These are phyloP conservation scores for Irpex sp. DNA, from an alignment of 1,284 basidiomycete genomes.

Conservation along the genomic window DNA sequence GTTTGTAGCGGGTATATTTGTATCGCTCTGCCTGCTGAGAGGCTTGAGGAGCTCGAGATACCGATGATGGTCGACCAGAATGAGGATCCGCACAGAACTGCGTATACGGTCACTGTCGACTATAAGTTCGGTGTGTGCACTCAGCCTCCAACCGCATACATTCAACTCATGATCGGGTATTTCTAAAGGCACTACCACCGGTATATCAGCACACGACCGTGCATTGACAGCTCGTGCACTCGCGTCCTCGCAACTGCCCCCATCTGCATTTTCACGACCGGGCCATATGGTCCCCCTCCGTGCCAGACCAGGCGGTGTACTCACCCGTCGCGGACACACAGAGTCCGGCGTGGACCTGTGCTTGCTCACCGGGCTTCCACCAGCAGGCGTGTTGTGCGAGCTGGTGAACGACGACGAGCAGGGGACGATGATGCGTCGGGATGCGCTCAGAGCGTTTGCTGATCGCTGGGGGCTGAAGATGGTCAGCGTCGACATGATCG, in stretches of 20 bases:
- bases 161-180: too few relatives aligned
- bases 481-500: conserved; percentile 88
- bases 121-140: conserved; percentile 72
- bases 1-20: conserved; percentile 88
- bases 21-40: conserved; percentile 75
- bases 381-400: conserved; percentile 90
- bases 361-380: conserved; percentile 70
- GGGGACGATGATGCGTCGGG: conserved; percentile 94
- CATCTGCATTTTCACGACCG: conserved; percentile 87
- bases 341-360: conserved; percentile 92
- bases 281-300: conserved; percentile 95
- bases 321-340: conserved; percentile 89
- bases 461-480: conserved; percentile 88
- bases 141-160: not conserved
- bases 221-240: conserved; percentile 84
- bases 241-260: conserved; percentile 51
- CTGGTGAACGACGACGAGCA: conserved; percentile 89
- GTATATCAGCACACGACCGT: conserved; percentile 96
- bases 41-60: conserved; percentile 80
- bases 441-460: conserved; percentile 93
- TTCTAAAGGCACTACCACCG: conserved; percentile 80
- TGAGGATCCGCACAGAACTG: conserved; percentile 89
- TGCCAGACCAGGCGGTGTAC: conserved; percentile 82
- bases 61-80: conserved; percentile 94
- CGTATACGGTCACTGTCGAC: conserved; percentile 97